phyloP scores from a whole-genome alignment of 2,329 filamentous ascomycete species.

The Grosmannia serpens region DNA sequence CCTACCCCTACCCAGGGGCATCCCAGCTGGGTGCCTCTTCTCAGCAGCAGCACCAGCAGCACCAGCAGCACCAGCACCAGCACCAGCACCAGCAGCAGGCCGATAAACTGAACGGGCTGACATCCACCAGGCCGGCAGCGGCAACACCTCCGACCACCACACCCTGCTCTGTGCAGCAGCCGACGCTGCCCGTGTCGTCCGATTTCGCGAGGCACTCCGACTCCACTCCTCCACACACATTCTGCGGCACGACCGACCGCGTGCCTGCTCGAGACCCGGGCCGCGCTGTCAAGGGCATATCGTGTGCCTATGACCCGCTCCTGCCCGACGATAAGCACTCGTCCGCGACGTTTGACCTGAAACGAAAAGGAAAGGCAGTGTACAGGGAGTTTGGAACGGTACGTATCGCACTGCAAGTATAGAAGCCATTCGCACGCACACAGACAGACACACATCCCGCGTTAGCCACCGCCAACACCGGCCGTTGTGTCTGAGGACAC shows the following conservation, averaged over 20 bases:
- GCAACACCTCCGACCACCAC: constrained; percentile 37
- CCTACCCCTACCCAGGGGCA: constrained; percentile 16
- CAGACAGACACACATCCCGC: constrained; percentile 23
- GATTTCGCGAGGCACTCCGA: constrained; percentile 17
- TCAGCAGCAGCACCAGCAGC: neutral
- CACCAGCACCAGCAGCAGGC: no score
- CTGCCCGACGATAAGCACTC: constrained; percentile 30
- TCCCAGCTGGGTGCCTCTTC: neutral
- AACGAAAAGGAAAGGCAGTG: constrained; percentile 46
- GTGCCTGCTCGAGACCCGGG: constrained; percentile 45
- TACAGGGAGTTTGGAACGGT: constrained; percentile 56
- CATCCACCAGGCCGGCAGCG: neutral
- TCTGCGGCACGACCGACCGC: constrained; percentile 22
- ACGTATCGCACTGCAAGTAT: constrained; percentile 31
- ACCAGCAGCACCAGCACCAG: neutral
- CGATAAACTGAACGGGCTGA: neutral
- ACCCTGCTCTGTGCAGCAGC: constrained; percentile 30
- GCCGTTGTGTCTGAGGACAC: neutral
- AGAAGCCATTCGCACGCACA: constrained; percentile 1
- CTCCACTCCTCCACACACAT: constrained; percentile 6
- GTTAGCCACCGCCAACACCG: neutral
- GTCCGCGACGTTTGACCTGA: constrained; percentile 33
- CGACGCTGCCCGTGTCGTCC: neutral
- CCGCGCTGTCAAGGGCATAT: constrained; percentile 42
- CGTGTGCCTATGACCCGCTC: constrained; percentile 50